Percentiles rank a stretch among this genome's conserved stretches.
phyloP scores from a whole-genome alignment of 306 rosid genomes.

The Prunus fruticosa region DNA sequence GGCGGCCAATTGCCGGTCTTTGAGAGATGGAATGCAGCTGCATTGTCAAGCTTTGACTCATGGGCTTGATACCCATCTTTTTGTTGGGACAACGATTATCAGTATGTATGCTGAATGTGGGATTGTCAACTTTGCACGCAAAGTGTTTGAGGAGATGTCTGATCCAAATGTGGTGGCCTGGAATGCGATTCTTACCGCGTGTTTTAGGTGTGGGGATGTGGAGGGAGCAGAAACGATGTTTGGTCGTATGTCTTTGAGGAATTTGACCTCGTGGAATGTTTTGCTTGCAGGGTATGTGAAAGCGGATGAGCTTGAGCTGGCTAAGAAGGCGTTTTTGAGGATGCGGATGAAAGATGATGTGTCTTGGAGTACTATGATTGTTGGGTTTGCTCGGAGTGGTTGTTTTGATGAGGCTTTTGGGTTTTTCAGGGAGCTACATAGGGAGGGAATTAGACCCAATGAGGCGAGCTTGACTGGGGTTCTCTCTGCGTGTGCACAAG shows the following conservation, averaged over 20 bases:
- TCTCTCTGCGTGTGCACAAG: slow-evolving; percentile 77
- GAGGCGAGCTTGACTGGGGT: slow-evolving; percentile 83
- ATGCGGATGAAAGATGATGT: slow-evolving; percentile 67
- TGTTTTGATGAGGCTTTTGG: slow-evolving; percentile 65
- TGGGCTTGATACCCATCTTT: slow-evolving; percentile 54
- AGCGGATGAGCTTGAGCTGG: slow-evolving; percentile 67
- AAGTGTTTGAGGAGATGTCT: slow-evolving; percentile 72
- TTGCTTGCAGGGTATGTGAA: slow-evolving; percentile 70
- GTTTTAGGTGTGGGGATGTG: slow-evolving; percentile 61
- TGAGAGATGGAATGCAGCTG: slow-evolving; percentile 51
- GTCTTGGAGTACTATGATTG: slow-evolving; percentile 90
- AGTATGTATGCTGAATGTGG: slow-evolving; percentile 73
- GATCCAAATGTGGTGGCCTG: slow-evolving; percentile 78
- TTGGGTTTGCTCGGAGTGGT: slow-evolving; percentile 68
- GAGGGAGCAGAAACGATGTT: slow-evolving; percentile 42
- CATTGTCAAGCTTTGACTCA: slow-evolving; percentile 49
- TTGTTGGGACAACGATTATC: slow-evolving; percentile 69
- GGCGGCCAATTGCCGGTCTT: slow-evolving; percentile 43
- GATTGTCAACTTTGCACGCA: slow-evolving; percentile 28
- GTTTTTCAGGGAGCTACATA: slow-evolving; percentile 58
- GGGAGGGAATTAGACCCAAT: slow-evolving; percentile 51
- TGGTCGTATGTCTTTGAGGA: slow-evolving; percentile 50
- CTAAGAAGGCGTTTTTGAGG: slow-evolving; percentile 46
- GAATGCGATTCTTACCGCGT: slow-evolving; percentile 67
- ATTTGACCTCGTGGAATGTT: slow-evolving; percentile 78